These are phyloP conservation scores for Hymenoscyphus infarciens DNA, from an alignment of 2,329 filamentous ascomycete genomes.

Conservation along the genomic window DNA sequence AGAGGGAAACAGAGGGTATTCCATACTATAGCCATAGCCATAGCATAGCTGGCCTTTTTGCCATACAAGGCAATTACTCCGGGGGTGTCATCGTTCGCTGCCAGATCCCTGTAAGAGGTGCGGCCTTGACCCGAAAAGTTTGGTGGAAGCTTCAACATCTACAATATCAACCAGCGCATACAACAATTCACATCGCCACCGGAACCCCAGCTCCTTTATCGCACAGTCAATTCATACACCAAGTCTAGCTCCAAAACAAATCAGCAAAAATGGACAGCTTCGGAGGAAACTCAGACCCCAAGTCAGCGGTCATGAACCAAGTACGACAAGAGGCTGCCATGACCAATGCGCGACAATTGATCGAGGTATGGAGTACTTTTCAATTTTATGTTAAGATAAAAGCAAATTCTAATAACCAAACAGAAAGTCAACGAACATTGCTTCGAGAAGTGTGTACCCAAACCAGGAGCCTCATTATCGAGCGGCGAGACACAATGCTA, in stretches of 20 bases:
- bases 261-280: constrained; percentile 29
- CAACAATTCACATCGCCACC: not conserved
- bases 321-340: constrained; percentile 56
- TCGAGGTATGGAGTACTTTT: constrained; percentile 52
- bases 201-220: not conserved
- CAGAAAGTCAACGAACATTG: constrained; percentile 80
- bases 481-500: constrained; percentile 68
- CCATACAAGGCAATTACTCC: constrained; percentile 9
- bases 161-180: not conserved
- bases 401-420: constrained; percentile 41
- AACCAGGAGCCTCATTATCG: constrained; percentile 60
- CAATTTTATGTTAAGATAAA: not conserved
- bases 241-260: not conserved
- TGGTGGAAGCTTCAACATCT: constrained; percentile 1
- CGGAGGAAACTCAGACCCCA: constrained; percentile 28
- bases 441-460: constrained; percentile 73
- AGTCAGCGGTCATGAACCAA: constrained; percentile 48
- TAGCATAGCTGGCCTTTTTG: constrained; percentile 17
- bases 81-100: constrained; percentile 1
- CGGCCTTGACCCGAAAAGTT: constrained; percentile 8
- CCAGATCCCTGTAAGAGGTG: too few relatives aligned
- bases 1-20: not conserved
- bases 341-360: constrained; percentile 65
- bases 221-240: not conserved
- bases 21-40: constrained; percentile 17